Percentiles rank a stretch among this genome's conserved stretches.
These are phyloP conservation scores for Epichloe typhina DNA, from an alignment of 2,329 filamentous ascomycete species.

Conservation along the genomic window DNA sequence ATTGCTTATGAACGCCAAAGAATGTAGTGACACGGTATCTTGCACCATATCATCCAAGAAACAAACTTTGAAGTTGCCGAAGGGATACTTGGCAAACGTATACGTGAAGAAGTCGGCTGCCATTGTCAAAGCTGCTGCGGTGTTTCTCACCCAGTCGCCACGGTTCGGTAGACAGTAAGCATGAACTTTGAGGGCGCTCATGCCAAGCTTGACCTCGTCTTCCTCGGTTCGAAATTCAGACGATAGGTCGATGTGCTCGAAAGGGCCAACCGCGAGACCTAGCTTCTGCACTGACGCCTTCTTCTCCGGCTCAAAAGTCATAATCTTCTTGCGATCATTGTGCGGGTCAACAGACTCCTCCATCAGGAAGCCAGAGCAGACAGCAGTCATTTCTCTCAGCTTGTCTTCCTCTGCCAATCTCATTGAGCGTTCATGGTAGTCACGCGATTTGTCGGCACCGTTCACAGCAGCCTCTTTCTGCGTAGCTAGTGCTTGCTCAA, in stretches of 20 bases:
- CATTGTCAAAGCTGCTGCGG: slow-evolving; percentile 69
- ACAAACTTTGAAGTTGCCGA: slow-evolving; percentile 80
- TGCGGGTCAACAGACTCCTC: slow-evolving; percentile 68
- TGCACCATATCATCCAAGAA: slow-evolving; percentile 82
- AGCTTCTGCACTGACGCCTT: slow-evolving; percentile 77
- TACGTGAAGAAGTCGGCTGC: slow-evolving; percentile 87
- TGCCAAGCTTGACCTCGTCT: slow-evolving; percentile 80
- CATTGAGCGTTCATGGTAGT: slow-evolving; percentile 25
- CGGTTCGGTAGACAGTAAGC: slow-evolving; percentile 84
- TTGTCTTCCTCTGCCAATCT: slow-evolving; percentile 65
- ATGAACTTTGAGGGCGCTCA: slow-evolving; percentile 77
- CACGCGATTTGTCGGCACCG: slow-evolving; percentile 24
- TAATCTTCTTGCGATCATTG: slow-evolving; percentile 73
- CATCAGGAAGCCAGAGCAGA: slow-evolving; percentile 80
- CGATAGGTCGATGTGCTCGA: slow-evolving; percentile 78
- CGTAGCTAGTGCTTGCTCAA: slow-evolving; percentile 34
- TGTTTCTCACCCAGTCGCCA: slow-evolving; percentile 71
- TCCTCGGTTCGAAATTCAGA: slow-evolving; percentile 81
- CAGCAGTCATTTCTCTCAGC: slow-evolving; percentile 72
- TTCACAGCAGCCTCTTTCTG: slow-evolving; percentile 21
- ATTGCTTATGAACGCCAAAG: slow-evolving; percentile 76
- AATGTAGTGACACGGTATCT: slow-evolving; percentile 66
- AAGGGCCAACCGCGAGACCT: slow-evolving; percentile 87
- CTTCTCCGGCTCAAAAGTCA: slow-evolving; percentile 66
- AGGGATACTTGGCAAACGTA: slow-evolving; percentile 82